Conservation (phyloP, 148 eudicot genomes). For the Rhododendron vialii region DNA sequence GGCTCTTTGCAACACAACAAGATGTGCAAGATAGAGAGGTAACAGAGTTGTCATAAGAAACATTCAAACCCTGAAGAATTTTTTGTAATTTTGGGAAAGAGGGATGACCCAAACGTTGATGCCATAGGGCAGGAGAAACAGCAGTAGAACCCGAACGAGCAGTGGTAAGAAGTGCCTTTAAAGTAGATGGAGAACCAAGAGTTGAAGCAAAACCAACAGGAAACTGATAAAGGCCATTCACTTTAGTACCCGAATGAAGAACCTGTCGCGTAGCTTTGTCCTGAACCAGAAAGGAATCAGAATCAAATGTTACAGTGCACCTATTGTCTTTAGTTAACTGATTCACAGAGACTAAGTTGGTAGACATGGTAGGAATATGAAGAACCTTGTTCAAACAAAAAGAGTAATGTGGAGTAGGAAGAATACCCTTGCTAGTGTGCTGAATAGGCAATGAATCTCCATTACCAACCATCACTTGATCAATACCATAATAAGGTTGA, state of each 20-base stretch:
- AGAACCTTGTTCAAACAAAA: not conserved
- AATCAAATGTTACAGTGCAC: not conserved
- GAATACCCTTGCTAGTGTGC: not conserved
- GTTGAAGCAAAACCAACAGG: no score
- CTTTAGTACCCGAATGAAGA: not conserved
- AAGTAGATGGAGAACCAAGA: no score
- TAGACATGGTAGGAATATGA: not conserved
- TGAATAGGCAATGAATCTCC: not conserved
- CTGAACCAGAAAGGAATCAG: not conserved
- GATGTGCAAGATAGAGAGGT: not conserved
- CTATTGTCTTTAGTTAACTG: not conserved
- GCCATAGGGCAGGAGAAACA: no score
- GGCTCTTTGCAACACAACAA: not conserved
- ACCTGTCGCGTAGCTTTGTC: not conserved
- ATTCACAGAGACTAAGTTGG: not conserved
- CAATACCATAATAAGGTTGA: not conserved
- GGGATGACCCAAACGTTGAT: no score
- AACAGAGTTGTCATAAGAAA: no score
- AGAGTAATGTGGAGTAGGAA: not conserved
- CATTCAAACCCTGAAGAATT: no score
- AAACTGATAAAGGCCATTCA: not conserved
- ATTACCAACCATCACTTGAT: not conserved
- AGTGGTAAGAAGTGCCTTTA: no score
- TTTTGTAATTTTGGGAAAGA: no score
- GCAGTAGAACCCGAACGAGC: no score